Percentiles rank a stretch among this genome's conserved stretches.
These are phyloP conservation scores for Kwoniella sp. DNA, from an alignment of 768 basidiomycete genomes.

Conservation along the genomic window DNA sequence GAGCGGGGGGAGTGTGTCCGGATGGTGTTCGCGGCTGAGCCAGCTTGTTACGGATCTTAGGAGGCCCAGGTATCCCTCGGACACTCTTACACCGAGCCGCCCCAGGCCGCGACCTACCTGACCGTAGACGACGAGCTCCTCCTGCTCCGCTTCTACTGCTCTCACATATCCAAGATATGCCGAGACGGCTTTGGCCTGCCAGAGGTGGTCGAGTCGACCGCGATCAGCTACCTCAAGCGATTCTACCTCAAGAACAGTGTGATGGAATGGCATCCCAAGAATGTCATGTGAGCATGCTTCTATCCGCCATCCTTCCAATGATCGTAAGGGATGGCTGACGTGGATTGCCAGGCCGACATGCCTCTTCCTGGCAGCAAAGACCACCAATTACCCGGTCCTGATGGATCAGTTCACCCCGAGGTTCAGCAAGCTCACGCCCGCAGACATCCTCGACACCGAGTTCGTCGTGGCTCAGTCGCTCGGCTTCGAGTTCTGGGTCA, in stretches of 20 bases:
- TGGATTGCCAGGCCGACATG: conserved; percentile 92
- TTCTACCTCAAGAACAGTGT: conserved; percentile 97
- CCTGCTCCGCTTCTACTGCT: conserved; percentile 81
- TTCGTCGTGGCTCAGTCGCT: conserved; percentile 94
- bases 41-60: neutral
- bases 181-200: conserved; percentile 73
- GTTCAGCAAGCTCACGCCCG: conserved; percentile 73
- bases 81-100: conserved; percentile 50
- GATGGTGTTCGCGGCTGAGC: neutral
- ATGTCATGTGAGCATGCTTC: conserved; percentile 71
- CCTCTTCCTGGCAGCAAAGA: conserved; percentile 92
- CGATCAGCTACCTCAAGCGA: conserved; percentile 84
- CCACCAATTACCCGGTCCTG: conserved; percentile 88
- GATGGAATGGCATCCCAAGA: conserved; percentile 99
- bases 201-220: conserved; percentile 89
- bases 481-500: conserved; percentile 82
- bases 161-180: conserved; percentile 79
- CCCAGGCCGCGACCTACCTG: conserved; percentile 66
- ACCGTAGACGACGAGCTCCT: conserved; percentile 75
- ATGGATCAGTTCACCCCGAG: conserved; percentile 76
- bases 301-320: neutral
- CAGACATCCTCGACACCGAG: conserved; percentile 88
- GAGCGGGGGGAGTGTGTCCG: too few relatives aligned
- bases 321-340: too few relatives aligned
- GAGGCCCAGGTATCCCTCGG: conserved; percentile 33